Evolutionary conservation across 2,329 filamentous ascomycete genomes (phyloP), one percentile per base, ranked within the genome.

Genomic region (Mollisia scopiformis): DNA sequence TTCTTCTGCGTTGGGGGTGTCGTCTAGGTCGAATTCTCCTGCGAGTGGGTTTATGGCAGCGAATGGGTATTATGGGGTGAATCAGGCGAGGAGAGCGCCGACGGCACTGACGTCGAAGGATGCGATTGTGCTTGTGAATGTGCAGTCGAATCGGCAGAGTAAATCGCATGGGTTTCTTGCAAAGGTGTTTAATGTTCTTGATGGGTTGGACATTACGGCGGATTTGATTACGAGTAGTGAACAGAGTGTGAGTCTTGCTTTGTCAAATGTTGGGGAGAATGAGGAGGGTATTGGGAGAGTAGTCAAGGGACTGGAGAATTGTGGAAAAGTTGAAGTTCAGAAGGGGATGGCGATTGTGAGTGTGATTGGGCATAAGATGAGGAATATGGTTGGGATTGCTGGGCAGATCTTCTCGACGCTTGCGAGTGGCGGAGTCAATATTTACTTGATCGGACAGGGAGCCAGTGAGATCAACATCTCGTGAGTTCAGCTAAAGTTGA

Each of bases 401-500:
- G 62, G 81, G 28, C 74, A 74, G 51, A 82, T 83, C 72, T 82
- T 84, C 70, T 77, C 75, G 61, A 79, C 79, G 6, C 69, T 84
- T 30, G 81, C 81, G 6, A 75, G 80, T 62, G 79, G 82, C 57
- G 78, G 80, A 54, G 79, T 84, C 63, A 84, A 84, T 59, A 82
- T 84, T 50, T 81, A 84, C 71, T 82, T 83, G 78, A 83, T 84
- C 55, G 79, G 76, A 21, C 81, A 84, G 69, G 81, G 81, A 21
- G 62, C 62, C 16, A 68, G 64, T 54, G 67, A 69, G 33, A 69
- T 69, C 47, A 69, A 68, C 49, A 66, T 69, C 23, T 65, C 63
- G 58, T 65, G 37, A 60, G 62, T 62, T 37, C 6, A 43, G 6
- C 28, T 19, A 11, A 11, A 2, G 10, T 49, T 31, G 14, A 11